Percentiles rank a stretch among this genome's conserved stretches.
Evolutionary conservation across 768 basidiomycete species (phyloP).

Genomic region (Tylopilus felleus): DNA sequence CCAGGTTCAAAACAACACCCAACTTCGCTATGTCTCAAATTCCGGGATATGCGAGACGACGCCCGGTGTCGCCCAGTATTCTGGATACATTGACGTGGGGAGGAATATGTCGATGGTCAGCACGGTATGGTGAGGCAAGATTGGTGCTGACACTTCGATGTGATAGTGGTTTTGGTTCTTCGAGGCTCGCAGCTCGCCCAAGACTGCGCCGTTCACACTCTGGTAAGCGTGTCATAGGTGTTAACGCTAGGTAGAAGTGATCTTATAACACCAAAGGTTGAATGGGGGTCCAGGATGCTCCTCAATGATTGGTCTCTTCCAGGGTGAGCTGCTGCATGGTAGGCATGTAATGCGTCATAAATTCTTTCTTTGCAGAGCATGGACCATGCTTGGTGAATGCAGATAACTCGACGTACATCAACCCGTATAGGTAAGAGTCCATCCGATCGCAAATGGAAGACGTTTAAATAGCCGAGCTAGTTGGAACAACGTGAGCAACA

Average conservation of each 20-base stretch:
- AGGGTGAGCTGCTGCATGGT: constrained; percentile 37
- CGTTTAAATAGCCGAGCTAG: constrained; percentile 28
- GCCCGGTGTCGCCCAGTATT: constrained; percentile 54
- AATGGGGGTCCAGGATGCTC: constrained; percentile 64
- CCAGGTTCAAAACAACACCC: constrained; percentile 20
- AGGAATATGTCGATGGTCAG: constrained; percentile 57
- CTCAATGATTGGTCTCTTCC: constrained; percentile 64
- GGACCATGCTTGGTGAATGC: constrained; percentile 61
- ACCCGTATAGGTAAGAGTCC: constrained; percentile 52
- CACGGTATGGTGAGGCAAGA: background rate
- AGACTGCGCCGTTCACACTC: constrained; percentile 62
- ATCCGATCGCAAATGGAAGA: background rate
- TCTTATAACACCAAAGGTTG: constrained; percentile 34
- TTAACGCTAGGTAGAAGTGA: background rate
- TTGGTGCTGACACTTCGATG: constrained; percentile 1
- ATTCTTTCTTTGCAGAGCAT: constrained; percentile 40
- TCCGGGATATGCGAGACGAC: constrained; percentile 68
- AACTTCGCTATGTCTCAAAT: constrained; percentile 49
- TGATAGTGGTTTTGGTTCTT: constrained; percentile 75
- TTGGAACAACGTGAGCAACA: constrained; percentile 68
- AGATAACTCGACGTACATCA: constrained; percentile 51
- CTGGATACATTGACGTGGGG: constrained; percentile 60
- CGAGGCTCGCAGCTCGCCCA: constrained; percentile 55
- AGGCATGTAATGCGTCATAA: background rate
- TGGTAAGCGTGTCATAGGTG: constrained; percentile 38